Evolutionary conservation across 176 grass and related monocot species (phyloP), one percentile per base, ranked within the genome.

Genomic region (Echinochloa phyllopogon): DNA sequence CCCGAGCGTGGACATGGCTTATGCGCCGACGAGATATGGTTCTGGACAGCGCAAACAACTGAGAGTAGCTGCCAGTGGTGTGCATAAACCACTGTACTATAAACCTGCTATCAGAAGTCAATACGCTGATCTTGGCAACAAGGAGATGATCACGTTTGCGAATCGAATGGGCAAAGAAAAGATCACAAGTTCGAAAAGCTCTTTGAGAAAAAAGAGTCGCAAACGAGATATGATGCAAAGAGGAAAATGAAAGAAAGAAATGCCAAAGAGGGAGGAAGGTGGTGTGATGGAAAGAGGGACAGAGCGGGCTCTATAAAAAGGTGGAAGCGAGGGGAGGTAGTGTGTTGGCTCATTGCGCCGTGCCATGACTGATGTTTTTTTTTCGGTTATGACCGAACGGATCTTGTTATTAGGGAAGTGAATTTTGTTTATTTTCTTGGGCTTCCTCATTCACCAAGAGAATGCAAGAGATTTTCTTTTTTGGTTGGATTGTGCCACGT

Each of bases 1-100:
- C 82, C 78, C 60, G 38, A 47, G n/a, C 41, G 62, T 61, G 43
- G 87, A 68, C 86, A 89, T 85, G 76, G n/a, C 15, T 65, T 57
- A 29, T 75, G 15, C 47, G 20, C 21, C 50, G 25, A 61, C 24
- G 77, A 69, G 50, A n/a, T n/a, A 68, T 52, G 51, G 41, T 23
- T 69, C 44, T 75, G 14, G 50, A 76, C 52, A 85, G 16, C 16
- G 42, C n/a, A 44, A 62, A 76, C 33, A 21, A 12, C 23, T 69
- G 43, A 53, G 65, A 27, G 1, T 10, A 23, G 52, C 10, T 75
- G 33, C 60, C 61, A 69, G 75, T 37, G 49, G 2, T 14, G 82
- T 62, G 87, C 76, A 81, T 89, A 89, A 85, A 80, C 62, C 61
- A 41, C 69, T 5, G 0, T 25, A 36, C n/a, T 3, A 33, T 16